Percentiles rank a stretch among this genome's conserved stretches.
Conservation (phyloP, 2,329 filamentous ascomycete species). For the Pseudogymnoascus sp. region DNA sequence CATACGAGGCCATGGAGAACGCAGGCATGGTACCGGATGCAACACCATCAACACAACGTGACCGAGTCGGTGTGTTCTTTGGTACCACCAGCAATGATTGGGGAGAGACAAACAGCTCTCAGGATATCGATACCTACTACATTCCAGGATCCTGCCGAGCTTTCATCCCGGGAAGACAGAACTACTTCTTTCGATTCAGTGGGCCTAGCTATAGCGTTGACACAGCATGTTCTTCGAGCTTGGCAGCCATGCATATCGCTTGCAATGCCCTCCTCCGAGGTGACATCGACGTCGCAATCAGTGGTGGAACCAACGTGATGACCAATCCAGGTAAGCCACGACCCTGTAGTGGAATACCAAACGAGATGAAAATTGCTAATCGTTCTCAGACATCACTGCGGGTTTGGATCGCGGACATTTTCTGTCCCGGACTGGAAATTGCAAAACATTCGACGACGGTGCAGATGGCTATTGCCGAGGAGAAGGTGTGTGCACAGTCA, state of each 20-base stretch:
- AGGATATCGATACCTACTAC: slow-evolving; percentile 30
- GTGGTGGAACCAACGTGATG: slow-evolving; percentile 69
- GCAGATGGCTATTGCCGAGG: slow-evolving; percentile 78
- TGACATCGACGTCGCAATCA: slow-evolving; percentile 70
- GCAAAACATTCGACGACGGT: slow-evolving; percentile 71
- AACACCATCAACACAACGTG: slow-evolving; percentile 32
- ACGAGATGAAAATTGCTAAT: no score
- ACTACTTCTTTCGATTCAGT: slow-evolving; percentile 70
- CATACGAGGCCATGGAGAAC: slow-evolving; percentile 72
- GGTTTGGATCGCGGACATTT: slow-evolving; percentile 70
- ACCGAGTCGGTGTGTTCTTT: slow-evolving; percentile 12
- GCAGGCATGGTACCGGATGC: slow-evolving; percentile 51
- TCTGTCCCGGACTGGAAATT: slow-evolving; percentile 65
- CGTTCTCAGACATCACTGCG: no score
- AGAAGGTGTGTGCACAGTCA: slow-evolving; percentile 65
- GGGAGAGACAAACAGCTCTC: slow-evolving; percentile 3
- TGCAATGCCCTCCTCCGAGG: no score
- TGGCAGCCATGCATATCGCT: slow-evolving; percentile 61
- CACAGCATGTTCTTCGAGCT: slow-evolving; percentile 69
- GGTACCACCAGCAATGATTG: slow-evolving; percentile 12
- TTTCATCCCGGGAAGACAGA: slow-evolving; percentile 50
- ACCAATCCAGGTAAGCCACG: slow-evolving; percentile 79
- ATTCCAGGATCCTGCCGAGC: slow-evolving; percentile 38
- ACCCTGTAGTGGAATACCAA: no score
- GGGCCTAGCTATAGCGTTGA: slow-evolving; percentile 66